A percentile compares a stretch with the other conserved stretches of the same genome.
Evolutionary conservation across 345 rosid genomes (phyloP).

Genomic region (Linum trigynum): DNA sequence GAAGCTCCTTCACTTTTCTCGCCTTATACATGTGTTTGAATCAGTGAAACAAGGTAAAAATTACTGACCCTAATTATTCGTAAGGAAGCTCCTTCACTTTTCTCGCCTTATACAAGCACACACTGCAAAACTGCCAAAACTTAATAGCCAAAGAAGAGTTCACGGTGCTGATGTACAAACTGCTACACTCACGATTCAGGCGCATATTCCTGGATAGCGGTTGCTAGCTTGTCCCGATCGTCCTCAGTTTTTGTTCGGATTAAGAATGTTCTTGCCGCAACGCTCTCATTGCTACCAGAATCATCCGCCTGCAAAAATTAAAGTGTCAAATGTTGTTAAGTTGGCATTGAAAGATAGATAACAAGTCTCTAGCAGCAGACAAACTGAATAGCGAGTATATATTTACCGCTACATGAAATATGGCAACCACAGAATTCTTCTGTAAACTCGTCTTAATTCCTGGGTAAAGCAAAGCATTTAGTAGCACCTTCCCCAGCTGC

Average conservation of each 20-base stretch:
- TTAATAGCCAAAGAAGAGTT: no score
- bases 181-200: constrained; percentile 44
- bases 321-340: background rate
- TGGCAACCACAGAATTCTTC: constrained; percentile 77
- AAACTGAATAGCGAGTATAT: background rate
- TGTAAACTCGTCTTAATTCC: constrained; percentile 76
- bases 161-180: no score
- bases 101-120: no score
- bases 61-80: no score
- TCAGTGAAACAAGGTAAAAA: no score
- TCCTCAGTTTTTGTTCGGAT: constrained; percentile 66
- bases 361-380: background rate
- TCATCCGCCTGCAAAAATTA: constrained; percentile 41
- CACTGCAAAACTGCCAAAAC: no score
- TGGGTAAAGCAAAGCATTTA: constrained; percentile 77
- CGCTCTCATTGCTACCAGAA: constrained; percentile 33
- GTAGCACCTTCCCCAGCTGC: constrained; percentile 81
- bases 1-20: no score
- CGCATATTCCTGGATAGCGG: constrained; percentile 70
- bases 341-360: no score
- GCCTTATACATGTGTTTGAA: no score
- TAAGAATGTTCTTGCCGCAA: constrained; percentile 65
- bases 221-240: constrained; percentile 63
- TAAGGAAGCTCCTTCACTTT: no score
- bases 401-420: constrained; percentile 79